phyloP scores from a whole-genome alignment of 768 basidiomycete species.

The Rossbeevera mucosa region DNA sequence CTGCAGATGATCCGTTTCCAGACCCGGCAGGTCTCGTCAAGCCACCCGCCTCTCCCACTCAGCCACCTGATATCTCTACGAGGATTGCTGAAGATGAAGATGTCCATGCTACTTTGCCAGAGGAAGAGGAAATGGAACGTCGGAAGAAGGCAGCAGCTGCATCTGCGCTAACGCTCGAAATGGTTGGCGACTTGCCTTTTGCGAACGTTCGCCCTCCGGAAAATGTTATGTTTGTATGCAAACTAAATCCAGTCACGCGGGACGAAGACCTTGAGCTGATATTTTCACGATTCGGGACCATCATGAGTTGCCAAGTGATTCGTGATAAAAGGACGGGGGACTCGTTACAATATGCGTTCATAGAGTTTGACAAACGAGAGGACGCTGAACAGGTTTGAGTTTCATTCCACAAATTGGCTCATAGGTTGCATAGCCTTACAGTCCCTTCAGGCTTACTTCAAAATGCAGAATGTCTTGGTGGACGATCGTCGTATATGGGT shows the following conservation, averaged over 20 bases:
- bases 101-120: conserved; percentile 72
- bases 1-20: conserved; percentile 87
- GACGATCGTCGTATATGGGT: conserved; percentile 99
- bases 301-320: conserved; percentile 98
- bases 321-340: conserved; percentile 95
- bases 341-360: conserved; percentile 95
- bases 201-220: conserved; percentile 97
- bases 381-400: conserved; percentile 84
- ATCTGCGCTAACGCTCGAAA: conserved; percentile 93
- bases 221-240: conserved; percentile 98
- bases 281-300: conserved; percentile 90
- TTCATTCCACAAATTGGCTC: not conserved
- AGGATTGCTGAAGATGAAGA: conserved; percentile 96
- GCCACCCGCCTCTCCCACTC: conserved; percentile 72
- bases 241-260: conserved; percentile 90
- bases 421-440: conserved; percentile 3
- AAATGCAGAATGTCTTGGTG: conserved; percentile 98
- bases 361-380: conserved; percentile 92
- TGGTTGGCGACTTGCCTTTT: conserved; percentile 98
- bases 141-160: conserved; percentile 89
- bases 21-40: conserved; percentile 75
- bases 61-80: conserved; percentile 79
- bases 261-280: conserved; percentile 97
- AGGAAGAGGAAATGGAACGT: conserved; percentile 78
- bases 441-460: conserved; percentile 83